Percentiles rank a stretch among this genome's conserved stretches.
These are phyloP conservation scores for Penicillium cosmopolitanum DNA, from an alignment of 495 filamentous ascomycete genomes.

Conservation along the genomic window DNA sequence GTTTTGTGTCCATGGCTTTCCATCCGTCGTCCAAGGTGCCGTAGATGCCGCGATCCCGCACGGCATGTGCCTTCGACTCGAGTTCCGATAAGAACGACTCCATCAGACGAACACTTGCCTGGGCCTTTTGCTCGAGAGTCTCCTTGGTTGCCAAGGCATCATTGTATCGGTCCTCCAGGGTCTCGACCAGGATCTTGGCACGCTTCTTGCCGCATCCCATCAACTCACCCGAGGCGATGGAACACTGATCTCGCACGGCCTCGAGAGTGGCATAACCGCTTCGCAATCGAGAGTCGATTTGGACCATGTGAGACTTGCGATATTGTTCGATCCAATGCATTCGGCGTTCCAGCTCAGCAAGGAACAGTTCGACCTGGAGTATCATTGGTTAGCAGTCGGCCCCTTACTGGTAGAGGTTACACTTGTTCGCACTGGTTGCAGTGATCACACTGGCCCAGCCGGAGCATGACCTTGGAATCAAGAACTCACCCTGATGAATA, in stretches of 20 bases:
- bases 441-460: too few species aligned
- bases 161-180: constrained; percentile 87
- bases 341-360: constrained; percentile 82
- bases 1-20: constrained; percentile 71
- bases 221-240: constrained; percentile 85
- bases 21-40: constrained; percentile 68
- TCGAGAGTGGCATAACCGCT: constrained; percentile 83
- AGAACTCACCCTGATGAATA: constrained; percentile 62
- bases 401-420: neutral
- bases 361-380: constrained; percentile 80
- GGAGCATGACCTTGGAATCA: neutral
- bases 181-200: constrained; percentile 89
- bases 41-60: constrained; percentile 63
- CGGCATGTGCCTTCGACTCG: constrained; percentile 78
- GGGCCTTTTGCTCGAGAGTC: constrained; percentile 88
- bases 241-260: constrained; percentile 85
- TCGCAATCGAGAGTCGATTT: constrained; percentile 78
- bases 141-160: constrained; percentile 84
- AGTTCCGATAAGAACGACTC: constrained; percentile 82
- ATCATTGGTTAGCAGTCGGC: neutral
- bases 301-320: constrained; percentile 76
- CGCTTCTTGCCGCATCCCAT: constrained; percentile 84
- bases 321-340: constrained; percentile 90
- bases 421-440: too few species aligned
- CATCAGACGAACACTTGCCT: constrained; percentile 82